phyloP scores from a whole-genome alignment of 2,329 filamentous ascomycete species.

The Sporothrix humicola region DNA sequence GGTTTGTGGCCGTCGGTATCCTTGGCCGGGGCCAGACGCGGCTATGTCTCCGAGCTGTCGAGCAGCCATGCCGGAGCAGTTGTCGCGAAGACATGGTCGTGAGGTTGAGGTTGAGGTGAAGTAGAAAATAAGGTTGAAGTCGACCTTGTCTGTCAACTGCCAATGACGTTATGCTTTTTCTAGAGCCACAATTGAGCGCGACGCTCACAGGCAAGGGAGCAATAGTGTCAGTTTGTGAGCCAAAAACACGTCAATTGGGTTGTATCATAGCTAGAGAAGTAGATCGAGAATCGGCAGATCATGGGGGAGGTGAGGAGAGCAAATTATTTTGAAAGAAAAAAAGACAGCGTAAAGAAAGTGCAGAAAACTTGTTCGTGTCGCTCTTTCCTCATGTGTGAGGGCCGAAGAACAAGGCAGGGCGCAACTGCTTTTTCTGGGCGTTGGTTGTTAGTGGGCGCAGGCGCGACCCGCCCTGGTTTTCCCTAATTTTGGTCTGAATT shows the following conservation, averaged over 20 bases:
- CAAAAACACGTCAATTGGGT: slow-evolving; percentile 21
- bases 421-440: neutral
- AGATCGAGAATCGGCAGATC: slow-evolving; percentile 1
- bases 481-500: neutral
- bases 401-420: neutral
- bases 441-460: slow-evolving; percentile 8
- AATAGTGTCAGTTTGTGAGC: neutral
- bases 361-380: neutral
- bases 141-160: neutral
- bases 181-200: neutral
- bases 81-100: slow-evolving; percentile 22
- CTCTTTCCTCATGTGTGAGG: slow-evolving; percentile 3
- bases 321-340: neutral
- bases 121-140: too few species aligned
- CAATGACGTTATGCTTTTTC: slow-evolving; percentile 22
- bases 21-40: neutral
- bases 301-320: neutral
- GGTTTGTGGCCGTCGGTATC: neutral
- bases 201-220: slow-evolving; percentile 9
- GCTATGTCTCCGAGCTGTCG: neutral
- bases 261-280: neutral
- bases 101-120: neutral
- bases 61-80: neutral
- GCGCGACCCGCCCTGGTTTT: neutral
- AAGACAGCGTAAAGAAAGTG: neutral